These are phyloP conservation scores for Viola pubescens DNA, from an alignment of 441 rosid genomes.

Conservation along the genomic window DNA sequence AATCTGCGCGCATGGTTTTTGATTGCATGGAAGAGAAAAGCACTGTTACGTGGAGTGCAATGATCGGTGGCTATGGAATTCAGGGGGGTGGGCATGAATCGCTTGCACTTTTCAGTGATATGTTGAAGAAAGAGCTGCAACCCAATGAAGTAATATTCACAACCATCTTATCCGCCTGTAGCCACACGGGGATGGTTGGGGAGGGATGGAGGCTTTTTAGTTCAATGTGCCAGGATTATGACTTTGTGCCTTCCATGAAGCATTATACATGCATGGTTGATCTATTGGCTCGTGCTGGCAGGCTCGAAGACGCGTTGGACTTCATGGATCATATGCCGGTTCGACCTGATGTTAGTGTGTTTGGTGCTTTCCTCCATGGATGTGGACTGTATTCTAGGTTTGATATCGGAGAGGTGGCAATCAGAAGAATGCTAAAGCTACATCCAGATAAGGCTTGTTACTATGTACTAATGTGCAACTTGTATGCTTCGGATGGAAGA, in stretches of 20 bases:
- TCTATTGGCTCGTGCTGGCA: slow-evolving; percentile 58
- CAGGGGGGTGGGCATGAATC: slow-evolving; percentile 55
- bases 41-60: slow-evolving; percentile 55
- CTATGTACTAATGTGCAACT: slow-evolving; percentile 63
- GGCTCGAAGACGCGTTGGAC: slow-evolving; percentile 48
- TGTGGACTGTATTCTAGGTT: slow-evolving; percentile 74
- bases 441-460: slow-evolving; percentile 66
- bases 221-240: slow-evolving; percentile 36
- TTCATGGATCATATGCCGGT: slow-evolving; percentile 48
- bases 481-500: slow-evolving; percentile 73
- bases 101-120: slow-evolving; percentile 35
- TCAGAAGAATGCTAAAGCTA: slow-evolving; percentile 50
- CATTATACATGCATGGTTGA: slow-evolving; percentile 70
- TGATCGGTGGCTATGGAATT: slow-evolving; percentile 59
- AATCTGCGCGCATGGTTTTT: slow-evolving; percentile 41
- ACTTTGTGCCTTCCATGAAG: slow-evolving; percentile 44
- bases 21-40: slow-evolving; percentile 39
- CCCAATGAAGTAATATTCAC: slow-evolving; percentile 57
- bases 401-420: slow-evolving; percentile 67
- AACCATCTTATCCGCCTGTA: slow-evolving; percentile 51
- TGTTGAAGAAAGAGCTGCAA: slow-evolving; percentile 38
- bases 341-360: slow-evolving; percentile 39
- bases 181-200: slow-evolving; percentile 53
- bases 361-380: slow-evolving; percentile 74
- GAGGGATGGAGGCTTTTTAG: slow-evolving; percentile 43